Evolutionary conservation across 2,329 filamentous ascomycete genomes (phyloP), one percentile per base, ranked within the genome.

Genomic region (Trichothecium roseum): DNA sequence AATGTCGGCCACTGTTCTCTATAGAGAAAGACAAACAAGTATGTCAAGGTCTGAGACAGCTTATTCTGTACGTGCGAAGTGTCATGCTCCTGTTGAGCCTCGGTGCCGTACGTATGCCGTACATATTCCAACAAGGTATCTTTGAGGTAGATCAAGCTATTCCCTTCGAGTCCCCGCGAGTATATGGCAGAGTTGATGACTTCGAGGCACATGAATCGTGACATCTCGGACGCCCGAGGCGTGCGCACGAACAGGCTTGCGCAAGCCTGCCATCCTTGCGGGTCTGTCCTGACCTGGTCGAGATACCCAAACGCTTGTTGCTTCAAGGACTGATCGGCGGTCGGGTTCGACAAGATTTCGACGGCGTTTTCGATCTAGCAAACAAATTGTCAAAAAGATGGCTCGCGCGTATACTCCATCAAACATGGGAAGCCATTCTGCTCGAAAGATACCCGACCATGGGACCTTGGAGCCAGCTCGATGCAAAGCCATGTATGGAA

Each of bases 11-110:
- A 98, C 27, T 83, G 82, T 36, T 81, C 76, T 36, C 78, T 78
- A 58, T 98, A 98, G 37, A 94, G 70, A 10, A 80, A 77, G 26
- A 86, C 82, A 58, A 98, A 98, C 34, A 98, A 78, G 52, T 86
- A 91, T 8, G 91, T 98, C 49, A 98, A 66, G 10, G 88, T 94
- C 63, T 98, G 91, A 31, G 89, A 88, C 46, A 98, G 76, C 63
- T 98, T 98, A 65, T 96, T 98, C 62, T 96, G 89, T 30, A 98
- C 80, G 45, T 75, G 74, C 17, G 76, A 57, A 8, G 80, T 75
- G 55, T 98, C 91, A 43, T 79, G 62, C 39, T 69, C 66, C 39
- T 72, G 69, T 37, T 72, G 69, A 8, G 65, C 58, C 24, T 65
- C 65, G 28, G 69, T 64, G 36, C 77, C 73, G 56, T 95, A 96